Base-by-base conservation (phyloP, 1,139 yeast species). In the Suhomyces anneliseae region DNA sequence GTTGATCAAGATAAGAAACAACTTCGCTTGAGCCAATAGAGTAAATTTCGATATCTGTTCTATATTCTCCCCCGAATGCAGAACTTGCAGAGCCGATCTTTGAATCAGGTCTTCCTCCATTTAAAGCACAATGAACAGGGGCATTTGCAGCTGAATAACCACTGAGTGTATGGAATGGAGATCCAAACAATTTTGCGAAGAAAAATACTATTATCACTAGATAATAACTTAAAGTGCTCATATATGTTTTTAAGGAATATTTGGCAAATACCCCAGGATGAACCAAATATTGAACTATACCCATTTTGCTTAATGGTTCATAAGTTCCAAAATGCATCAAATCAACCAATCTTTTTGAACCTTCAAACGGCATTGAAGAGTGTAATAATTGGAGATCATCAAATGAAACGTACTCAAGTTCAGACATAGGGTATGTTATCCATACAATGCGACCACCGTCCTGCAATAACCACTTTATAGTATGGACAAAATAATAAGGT, bases 181-280 rank as follows among this genome's bases (percentile, higher is more conserved):
- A 86, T 1, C 99, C 99, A 39, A 83, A 65, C 54, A 78, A 71
- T 54, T 98, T 76, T 10, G 96, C 95, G 11, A 90, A 39, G 62
- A 90, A 90, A 62, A 93, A 93, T 60, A 90, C 72, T 39, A 83
- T 52, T 52, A 90, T 62, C 97, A 93, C 90, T 11, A 95, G 95
- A 53, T 86, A 83, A 61, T 83, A 88, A 0, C 95, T 83, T 63
- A 90, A 73, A 8, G 86, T 66, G 60, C 89, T 89, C 62, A 93
- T 75, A 53, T 79, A 86, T 51, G 87, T 81, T 60, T 81, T 83
- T 57, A 88, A 88, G 2, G 96, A 87, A 53, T 86, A 85, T 50
- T 96, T 86, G 32, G 87, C 85, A 66, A 93, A 90, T 31, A 93
- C 88, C 12, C 99, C 99, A 0, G 99, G 99, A 53, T 95, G 97